Percentiles rank a stretch among this genome's conserved stretches.
These are phyloP conservation scores for Conoideocrella luteorostrata DNA, from an alignment of 2,329 filamentous ascomycete genomes.

Conservation along the genomic window DNA sequence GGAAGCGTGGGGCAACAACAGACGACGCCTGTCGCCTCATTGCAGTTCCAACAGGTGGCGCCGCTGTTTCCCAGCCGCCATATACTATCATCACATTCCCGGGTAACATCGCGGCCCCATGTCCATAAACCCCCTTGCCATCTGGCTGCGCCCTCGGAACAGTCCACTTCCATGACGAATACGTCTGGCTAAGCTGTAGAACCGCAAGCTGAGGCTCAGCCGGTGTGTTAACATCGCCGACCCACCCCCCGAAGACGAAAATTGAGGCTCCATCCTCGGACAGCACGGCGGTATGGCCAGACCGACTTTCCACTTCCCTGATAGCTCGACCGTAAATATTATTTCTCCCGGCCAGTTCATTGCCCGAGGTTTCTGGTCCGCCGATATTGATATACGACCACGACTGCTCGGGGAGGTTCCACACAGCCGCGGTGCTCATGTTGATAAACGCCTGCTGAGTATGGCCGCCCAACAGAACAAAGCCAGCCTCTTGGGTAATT, in stretches of 20 bases:
- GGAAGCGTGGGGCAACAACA: slow-evolving; percentile 32
- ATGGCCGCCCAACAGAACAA: slow-evolving; percentile 79
- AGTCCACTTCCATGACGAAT: slow-evolving; percentile 68
- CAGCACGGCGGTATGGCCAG: slow-evolving; percentile 80
- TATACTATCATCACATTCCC: slow-evolving; percentile 65
- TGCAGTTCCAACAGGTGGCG: slow-evolving; percentile 17
- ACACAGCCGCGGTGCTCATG: slow-evolving; percentile 85
- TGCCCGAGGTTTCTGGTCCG: slow-evolving; percentile 23
- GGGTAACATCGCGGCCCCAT: slow-evolving; percentile 56
- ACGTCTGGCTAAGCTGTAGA: slow-evolving; percentile 67
- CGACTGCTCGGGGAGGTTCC: slow-evolving; percentile 75
- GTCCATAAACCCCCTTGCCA: slow-evolving; percentile 49
- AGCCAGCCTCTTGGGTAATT: slow-evolving; percentile 67
- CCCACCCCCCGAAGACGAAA: slow-evolving; percentile 84
- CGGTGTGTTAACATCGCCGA: slow-evolving; percentile 68
- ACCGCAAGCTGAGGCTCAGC: slow-evolving; percentile 78
- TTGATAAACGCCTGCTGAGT: slow-evolving; percentile 81
- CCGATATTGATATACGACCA: slow-evolving; percentile 78
- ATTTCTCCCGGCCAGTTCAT: not conserved
- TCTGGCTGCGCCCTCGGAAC: slow-evolving; percentile 48
- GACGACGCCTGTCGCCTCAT: slow-evolving; percentile 26
- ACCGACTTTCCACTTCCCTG: slow-evolving; percentile 66
- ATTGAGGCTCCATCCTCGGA: slow-evolving; percentile 72
- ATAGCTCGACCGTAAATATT: not conserved
- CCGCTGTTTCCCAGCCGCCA: slow-evolving; percentile 50